Evolutionary conservation across 306 rosid genomes (phyloP).

Genomic region (Castanospermum australe): DNA sequence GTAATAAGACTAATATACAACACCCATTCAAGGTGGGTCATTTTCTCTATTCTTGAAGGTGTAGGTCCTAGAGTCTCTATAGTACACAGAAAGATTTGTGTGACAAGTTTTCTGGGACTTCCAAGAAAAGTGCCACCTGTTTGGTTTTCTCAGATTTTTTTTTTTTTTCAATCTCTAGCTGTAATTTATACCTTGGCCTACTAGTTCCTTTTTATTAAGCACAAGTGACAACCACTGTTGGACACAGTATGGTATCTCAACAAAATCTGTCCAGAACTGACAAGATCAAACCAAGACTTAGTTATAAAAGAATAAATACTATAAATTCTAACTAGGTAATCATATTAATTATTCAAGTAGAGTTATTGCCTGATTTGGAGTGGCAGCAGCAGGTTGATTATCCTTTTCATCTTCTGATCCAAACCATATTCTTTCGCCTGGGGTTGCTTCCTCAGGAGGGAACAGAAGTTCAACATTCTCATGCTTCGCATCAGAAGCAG

Average conservation of each 20-base stretch:
- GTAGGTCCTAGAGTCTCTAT: neutral
- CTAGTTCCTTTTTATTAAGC: neutral
- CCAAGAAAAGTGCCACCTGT: neutral
- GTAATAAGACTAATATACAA: neutral
- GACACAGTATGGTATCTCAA: neutral
- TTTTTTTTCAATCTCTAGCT: neutral
- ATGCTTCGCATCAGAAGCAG: conserved; percentile 86
- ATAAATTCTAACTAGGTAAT: conserved; percentile 10
- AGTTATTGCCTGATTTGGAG: conserved; percentile 73
- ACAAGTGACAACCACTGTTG: neutral
- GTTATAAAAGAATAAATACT: neutral
- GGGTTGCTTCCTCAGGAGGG: conserved; percentile 77
- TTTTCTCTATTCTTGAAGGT: neutral
- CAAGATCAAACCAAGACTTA: neutral
- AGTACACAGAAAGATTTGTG: neutral
- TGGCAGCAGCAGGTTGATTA: conserved; percentile 69
- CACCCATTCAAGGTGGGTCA: neutral
- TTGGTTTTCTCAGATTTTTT: neutral
- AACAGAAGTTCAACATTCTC: conserved; percentile 85
- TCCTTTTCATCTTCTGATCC: conserved; percentile 65
- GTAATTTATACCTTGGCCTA: neutral
- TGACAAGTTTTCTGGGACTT: neutral
- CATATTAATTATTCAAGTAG: conserved; percentile 15
- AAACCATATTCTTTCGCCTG: conserved; percentile 94
- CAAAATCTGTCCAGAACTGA: neutral